Base-by-base conservation (phyloP, 139 green algal species). In the Pseudopediastrum boryanum region DNA sequence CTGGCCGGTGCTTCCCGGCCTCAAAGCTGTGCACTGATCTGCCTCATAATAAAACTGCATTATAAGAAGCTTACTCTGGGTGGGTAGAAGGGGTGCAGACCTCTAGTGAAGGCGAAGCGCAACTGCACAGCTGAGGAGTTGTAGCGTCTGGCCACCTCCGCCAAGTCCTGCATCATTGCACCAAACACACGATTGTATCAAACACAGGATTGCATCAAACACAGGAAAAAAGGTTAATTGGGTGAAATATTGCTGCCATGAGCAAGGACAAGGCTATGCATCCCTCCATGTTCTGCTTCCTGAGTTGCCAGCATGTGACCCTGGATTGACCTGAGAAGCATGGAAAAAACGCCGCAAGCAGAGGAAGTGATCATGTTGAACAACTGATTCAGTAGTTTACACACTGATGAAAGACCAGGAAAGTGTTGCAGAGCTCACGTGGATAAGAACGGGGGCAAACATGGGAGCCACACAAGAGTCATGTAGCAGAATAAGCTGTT, bases 81-180 rank as follows among this genome's bases (percentile, higher is more conserved):
- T 2, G 93, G 91, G 82, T 92, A 97, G 78, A 97, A 97, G 52
- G 93, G 93, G 77, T 97, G 90, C 85, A 97, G 85, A 29, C 89
- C 91, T 33, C 93, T 87, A 84, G 92, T 96, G 89, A 96, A 97
- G 58, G 54, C 75, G 52, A 97, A 76, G 19, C 85, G 84, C 65
- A 97, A 77, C 75, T 90, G 84, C 44, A 97, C 82, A 5, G 67
- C 77, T 44, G 70, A 83, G 58, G 84, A 82, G 41, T 79, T 81
- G 61, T 90, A 86, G 38, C 81, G 79, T 12, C 76, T 75, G 21
- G 87, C 77, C 43, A 94, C 72, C 79, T 89, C 72, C 19, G 65
- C 41, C 80, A 95, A 71, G 68, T 94, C 92, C 83, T 93, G 83
- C 48, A 46, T 4, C 48, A 58, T 41, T 16, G 8, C 39, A 35